Percentiles rank a stretch among this genome's conserved stretches.
Conservation (phyloP, 257 asterid species). For the Scutellaria baicalensis region DNA sequence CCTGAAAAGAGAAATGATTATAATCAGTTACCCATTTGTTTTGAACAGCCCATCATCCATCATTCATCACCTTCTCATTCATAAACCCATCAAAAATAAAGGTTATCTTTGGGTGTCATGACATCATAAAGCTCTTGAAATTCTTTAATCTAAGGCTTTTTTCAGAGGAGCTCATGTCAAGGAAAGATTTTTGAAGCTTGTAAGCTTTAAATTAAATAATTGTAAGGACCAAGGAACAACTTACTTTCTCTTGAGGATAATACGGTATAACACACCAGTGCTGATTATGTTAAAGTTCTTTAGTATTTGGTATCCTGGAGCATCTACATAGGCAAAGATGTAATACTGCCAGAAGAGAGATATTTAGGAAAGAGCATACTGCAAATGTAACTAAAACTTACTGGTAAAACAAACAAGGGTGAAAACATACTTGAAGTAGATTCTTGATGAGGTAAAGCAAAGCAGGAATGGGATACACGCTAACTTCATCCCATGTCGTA, state of each 20-base stretch:
- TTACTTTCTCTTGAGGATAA: slow-evolving; percentile 91
- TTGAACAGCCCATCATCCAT: not conserved
- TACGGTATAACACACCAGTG: slow-evolving; percentile 86
- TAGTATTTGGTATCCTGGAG: slow-evolving; percentile 98
- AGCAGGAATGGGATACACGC: slow-evolving; percentile 95
- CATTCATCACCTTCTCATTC: slow-evolving; percentile 15
- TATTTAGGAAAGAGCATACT: slow-evolving; percentile 16
- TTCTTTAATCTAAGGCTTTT: not conserved
- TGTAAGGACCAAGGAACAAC: slow-evolving; percentile 18
- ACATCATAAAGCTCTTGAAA: not conserved
- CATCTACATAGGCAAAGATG: slow-evolving; percentile 96
- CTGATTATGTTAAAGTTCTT: slow-evolving; percentile 95
- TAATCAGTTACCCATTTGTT: slow-evolving; percentile 3
- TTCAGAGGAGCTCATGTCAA: not conserved
- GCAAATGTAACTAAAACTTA: not conserved
- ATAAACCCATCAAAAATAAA: not conserved
- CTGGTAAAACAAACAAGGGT: not conserved
- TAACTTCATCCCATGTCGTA: slow-evolving; percentile 92
- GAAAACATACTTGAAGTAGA: slow-evolving; percentile 75
- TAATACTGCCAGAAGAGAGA: slow-evolving; percentile 68
- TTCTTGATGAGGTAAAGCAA: slow-evolving; percentile 90
- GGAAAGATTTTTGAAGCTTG: not conserved
- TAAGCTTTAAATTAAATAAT: slow-evolving; percentile 8
- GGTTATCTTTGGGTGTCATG: not conserved
- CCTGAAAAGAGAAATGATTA: slow-evolving; percentile 34